These are phyloP conservation scores for Picochlorum sp. DNA, from an alignment of 139 green algal species.

Conservation along the genomic window DNA sequence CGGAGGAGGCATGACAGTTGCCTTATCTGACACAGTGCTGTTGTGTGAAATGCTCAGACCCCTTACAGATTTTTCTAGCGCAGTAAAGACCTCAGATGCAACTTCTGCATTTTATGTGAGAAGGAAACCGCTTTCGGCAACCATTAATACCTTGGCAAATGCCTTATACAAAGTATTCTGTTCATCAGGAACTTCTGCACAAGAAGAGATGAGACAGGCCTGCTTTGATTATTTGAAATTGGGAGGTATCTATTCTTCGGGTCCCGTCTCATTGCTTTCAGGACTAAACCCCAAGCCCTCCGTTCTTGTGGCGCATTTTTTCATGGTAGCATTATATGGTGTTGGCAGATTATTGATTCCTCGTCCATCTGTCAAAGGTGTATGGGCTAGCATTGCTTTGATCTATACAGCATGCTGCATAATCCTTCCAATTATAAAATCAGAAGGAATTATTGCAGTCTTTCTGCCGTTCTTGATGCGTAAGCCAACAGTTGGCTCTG, in stretches of 20 bases:
- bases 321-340: constrained; percentile 85
- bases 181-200: constrained; percentile 45
- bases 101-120: constrained; percentile 76
- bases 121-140: constrained; percentile 83
- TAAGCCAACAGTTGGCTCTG: constrained; percentile 17
- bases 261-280: constrained; percentile 81
- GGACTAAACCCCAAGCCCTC: constrained; percentile 79
- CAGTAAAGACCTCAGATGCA: constrained; percentile 37
- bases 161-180: constrained; percentile 95
- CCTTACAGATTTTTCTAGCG: constrained; percentile 62
- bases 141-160: constrained; percentile 98
- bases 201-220: constrained; percentile 92
- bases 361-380: constrained; percentile 54
- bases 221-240: constrained; percentile 96
- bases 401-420: constrained; percentile 56
- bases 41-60: constrained; percentile 68
- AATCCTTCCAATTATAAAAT: constrained; percentile 81
- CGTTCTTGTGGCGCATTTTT: constrained; percentile 92
- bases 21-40: constrained; percentile 79
- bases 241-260: constrained; percentile 67
- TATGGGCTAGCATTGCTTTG: constrained; percentile 48
- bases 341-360: constrained; percentile 76
- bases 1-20: constrained; percentile 77
- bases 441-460: constrained; percentile 51
- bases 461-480: constrained; percentile 58